phyloP scores from a whole-genome alignment of 108 stramenopile genomes.

The Fistulifera pelliculosa region DNA sequence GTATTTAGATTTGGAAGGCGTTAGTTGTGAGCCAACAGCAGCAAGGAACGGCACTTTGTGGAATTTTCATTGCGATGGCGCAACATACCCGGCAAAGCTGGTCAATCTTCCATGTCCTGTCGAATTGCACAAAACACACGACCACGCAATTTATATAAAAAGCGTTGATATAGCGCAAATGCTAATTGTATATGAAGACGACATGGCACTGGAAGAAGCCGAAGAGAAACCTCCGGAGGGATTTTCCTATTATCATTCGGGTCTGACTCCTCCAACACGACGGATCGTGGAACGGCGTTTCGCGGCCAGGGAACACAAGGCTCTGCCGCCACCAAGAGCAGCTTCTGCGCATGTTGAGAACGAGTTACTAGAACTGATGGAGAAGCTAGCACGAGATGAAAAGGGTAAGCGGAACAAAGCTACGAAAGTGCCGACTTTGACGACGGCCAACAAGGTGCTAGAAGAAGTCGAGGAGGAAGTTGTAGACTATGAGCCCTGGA shows the following conservation, averaged over 20 bases:
- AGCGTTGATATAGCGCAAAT: slow-evolving; percentile 86
- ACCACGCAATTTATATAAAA: slow-evolving; percentile 88
- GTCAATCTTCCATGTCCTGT: slow-evolving; percentile 90
- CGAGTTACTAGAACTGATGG: slow-evolving; percentile 57
- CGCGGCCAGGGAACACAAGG: slow-evolving; percentile 54
- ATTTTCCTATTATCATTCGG: slow-evolving; percentile 66
- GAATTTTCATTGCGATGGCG: slow-evolving; percentile 82
- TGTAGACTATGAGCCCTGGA: slow-evolving; percentile 81
- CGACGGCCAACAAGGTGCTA: slow-evolving; percentile 38
- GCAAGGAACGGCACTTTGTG: slow-evolving; percentile 55
- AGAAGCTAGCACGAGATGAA: slow-evolving; percentile 38
- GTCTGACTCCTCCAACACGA: slow-evolving; percentile 80
- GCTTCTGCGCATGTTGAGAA: slow-evolving; percentile 62
- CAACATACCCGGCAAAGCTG: slow-evolving; percentile 82
- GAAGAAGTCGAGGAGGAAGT: slow-evolving; percentile 79
- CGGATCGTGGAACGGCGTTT: slow-evolving; percentile 78
- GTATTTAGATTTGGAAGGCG: slow-evolving; percentile 71
- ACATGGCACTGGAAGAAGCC: slow-evolving; percentile 77
- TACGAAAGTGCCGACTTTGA: slow-evolving; percentile 26
- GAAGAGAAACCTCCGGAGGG: slow-evolving; percentile 51
- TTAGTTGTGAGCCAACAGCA: slow-evolving; percentile 53
- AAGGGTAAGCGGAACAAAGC: slow-evolving; percentile 27
- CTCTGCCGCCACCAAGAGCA: slow-evolving; percentile 43
- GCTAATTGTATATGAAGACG: slow-evolving; percentile 86
- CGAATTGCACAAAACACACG: slow-evolving; percentile 88